Percentiles rank a stretch among this genome's conserved stretches.
Evolutionary conservation across 495 filamentous ascomycete species (phyloP).

Genomic region (Annulohypoxylon moriforme): DNA sequence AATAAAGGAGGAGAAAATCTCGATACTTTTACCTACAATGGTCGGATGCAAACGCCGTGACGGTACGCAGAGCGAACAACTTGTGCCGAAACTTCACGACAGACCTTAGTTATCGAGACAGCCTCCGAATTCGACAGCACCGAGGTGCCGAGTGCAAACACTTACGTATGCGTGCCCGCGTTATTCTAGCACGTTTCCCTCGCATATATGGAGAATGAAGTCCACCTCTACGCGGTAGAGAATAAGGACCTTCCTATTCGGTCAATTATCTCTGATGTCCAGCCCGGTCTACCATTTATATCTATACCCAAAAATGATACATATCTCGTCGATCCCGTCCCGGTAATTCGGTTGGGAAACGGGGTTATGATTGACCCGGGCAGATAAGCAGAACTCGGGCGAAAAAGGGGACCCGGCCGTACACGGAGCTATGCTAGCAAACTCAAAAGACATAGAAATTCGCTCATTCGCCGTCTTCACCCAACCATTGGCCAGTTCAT

Average conservation of each 20-base stretch:
- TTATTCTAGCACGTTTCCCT: background rate
- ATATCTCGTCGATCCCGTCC: background rate
- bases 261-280: background rate
- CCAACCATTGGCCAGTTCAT: background rate
- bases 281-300: background rate
- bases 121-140: background rate
- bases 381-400: background rate
- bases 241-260: background rate
- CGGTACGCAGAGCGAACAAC: background rate
- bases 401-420: background rate
- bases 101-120: background rate
- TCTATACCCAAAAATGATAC: background rate
- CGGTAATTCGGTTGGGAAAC: background rate
- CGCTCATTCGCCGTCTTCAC: background rate
- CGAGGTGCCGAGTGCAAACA: background rate
- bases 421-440: background rate
- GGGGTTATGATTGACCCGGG: background rate
- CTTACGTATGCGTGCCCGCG: background rate
- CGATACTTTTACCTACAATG: background rate
- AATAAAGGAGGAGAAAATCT: background rate
- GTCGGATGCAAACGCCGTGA: background rate
- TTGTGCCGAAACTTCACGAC: background rate
- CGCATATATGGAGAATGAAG: background rate
- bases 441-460: background rate
- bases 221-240: background rate